These are phyloP conservation scores for Sarcodon aspratus DNA, from an alignment of 768 basidiomycete species.

Conservation along the genomic window DNA sequence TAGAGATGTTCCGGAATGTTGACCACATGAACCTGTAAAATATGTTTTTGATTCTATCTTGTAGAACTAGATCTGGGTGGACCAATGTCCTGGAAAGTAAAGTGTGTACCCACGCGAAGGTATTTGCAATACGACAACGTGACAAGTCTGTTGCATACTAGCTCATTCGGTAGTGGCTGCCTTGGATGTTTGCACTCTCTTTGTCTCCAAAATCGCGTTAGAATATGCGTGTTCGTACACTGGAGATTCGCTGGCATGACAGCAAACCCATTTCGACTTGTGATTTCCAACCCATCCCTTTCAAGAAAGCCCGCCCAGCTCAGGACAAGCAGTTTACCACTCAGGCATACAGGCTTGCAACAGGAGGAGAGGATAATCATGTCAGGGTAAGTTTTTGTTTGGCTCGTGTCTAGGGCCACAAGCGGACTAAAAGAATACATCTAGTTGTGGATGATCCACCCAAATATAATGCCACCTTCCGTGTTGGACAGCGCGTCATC, in stretches of 20 bases:
- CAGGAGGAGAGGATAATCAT: slow-evolving; percentile 94
- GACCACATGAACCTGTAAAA: no score
- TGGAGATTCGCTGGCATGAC: slow-evolving; percentile 97
- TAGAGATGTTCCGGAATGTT: no score
- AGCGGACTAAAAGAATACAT: neutral
- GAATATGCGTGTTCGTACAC: slow-evolving; percentile 74
- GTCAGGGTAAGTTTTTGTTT: slow-evolving; percentile 66
- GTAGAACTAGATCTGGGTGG: no score
- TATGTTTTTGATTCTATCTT: no score
- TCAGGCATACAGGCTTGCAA: slow-evolving; percentile 85
- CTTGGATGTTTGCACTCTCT: neutral
- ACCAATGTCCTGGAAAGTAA: no score
- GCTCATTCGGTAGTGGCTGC: neutral
- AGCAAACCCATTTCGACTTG: slow-evolving; percentile 91
- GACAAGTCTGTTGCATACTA: neutral
- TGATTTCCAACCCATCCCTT: slow-evolving; percentile 85
- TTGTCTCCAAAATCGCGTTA: slow-evolving; percentile 5
- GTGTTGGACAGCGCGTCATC: slow-evolving; percentile 32
- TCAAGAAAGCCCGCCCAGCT: slow-evolving; percentile 67
- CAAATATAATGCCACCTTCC: slow-evolving; percentile 68
- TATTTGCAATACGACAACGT: neutral
- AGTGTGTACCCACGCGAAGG: no score
- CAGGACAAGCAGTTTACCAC: slow-evolving; percentile 45
- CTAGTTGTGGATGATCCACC: slow-evolving; percentile 91
- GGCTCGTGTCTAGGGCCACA: neutral